Evolutionary conservation across 495 filamentous ascomycete species (phyloP).

Genomic region (Neurospora sp.): DNA sequence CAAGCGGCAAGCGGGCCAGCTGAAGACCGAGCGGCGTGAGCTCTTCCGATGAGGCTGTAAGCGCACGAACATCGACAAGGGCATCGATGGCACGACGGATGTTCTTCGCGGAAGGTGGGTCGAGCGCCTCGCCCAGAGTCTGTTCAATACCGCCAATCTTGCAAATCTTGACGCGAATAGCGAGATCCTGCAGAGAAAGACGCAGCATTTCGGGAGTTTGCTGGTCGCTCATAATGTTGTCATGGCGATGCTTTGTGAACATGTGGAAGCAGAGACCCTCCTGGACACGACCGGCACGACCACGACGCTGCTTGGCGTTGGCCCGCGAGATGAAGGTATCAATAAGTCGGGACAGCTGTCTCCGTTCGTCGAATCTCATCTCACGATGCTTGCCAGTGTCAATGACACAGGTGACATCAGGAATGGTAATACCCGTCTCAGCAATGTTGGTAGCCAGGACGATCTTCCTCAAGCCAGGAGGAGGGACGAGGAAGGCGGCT

Average conservation of each 20-base stretch:
- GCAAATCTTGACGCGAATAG: slow-evolving; percentile 94
- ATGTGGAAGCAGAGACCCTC: slow-evolving; percentile 91
- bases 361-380: slow-evolving; percentile 87
- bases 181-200: slow-evolving; percentile 84
- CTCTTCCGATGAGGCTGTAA: slow-evolving; percentile 62
- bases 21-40: slow-evolving; percentile 80
- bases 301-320: slow-evolving; percentile 88
- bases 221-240: slow-evolving; percentile 69
- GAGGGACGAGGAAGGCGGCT: slow-evolving; percentile 76
- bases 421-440: slow-evolving; percentile 95
- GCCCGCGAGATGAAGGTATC: slow-evolving; percentile 90
- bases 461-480: slow-evolving; percentile 73
- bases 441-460: slow-evolving; percentile 95
- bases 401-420: slow-evolving; percentile 90
- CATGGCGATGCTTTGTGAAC: slow-evolving; percentile 81
- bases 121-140: slow-evolving; percentile 79
- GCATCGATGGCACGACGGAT: slow-evolving; percentile 87
- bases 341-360: slow-evolving; percentile 79
- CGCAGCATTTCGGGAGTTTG: slow-evolving; percentile 95
- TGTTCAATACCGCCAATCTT: slow-evolving; percentile 86
- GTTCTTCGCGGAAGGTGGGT: slow-evolving; percentile 83
- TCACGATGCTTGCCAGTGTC: slow-evolving; percentile 94
- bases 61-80: slow-evolving; percentile 82
- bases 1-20: slow-evolving; percentile 77
- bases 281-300: slow-evolving; percentile 92